Evolutionary conservation across 2,329 filamentous ascomycete genomes (phyloP).

Genomic region (Aspergillus udagawae): DNA sequence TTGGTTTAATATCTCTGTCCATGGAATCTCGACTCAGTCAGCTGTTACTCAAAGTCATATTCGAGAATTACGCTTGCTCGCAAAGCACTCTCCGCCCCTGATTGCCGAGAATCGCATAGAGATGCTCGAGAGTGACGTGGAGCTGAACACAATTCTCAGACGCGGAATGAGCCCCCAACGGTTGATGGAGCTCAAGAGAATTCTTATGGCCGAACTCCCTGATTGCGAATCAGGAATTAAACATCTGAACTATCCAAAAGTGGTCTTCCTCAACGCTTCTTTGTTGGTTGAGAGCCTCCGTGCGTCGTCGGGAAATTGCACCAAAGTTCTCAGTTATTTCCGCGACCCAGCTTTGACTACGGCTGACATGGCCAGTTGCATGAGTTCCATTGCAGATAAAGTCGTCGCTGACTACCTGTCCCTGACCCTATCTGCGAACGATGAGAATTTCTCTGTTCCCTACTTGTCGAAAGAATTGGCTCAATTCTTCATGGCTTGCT

Average conservation of each 20-base stretch:
- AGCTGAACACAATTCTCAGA: conserved; percentile 88
- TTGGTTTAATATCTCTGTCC: conserved; percentile 97
- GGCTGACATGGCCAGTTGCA: conserved; percentile 59
- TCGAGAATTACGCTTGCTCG: conserved; percentile 76
- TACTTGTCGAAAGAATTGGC: conserved; percentile 87
- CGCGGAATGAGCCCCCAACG: conserved; percentile 73
- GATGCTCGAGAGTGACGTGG: conserved; percentile 91
- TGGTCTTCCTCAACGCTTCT: conserved; percentile 86
- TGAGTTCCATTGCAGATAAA: conserved; percentile 60
- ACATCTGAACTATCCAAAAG: conserved; percentile 79
- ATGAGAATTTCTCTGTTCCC: conserved; percentile 80
- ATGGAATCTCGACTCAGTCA: conserved; percentile 77
- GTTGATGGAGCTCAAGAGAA: conserved; percentile 74
- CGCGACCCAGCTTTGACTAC: conserved; percentile 77
- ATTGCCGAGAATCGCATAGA: conserved; percentile 86
- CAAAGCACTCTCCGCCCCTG: conserved; percentile 79
- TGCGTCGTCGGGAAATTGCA: conserved; percentile 83
- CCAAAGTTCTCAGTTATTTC: conserved; percentile 85
- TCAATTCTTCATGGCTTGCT: conserved; percentile 80
- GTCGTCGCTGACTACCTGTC: conserved; percentile 76
- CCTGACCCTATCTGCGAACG: conserved; percentile 66
- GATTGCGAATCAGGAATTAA: conserved; percentile 74
- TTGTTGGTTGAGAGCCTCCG: conserved; percentile 85
- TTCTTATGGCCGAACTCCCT: conserved; percentile 69
- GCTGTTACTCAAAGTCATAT: conserved; percentile 68